phyloP scores from a whole-genome alignment of 257 asterid species.

The Ligustrum vulgare region DNA sequence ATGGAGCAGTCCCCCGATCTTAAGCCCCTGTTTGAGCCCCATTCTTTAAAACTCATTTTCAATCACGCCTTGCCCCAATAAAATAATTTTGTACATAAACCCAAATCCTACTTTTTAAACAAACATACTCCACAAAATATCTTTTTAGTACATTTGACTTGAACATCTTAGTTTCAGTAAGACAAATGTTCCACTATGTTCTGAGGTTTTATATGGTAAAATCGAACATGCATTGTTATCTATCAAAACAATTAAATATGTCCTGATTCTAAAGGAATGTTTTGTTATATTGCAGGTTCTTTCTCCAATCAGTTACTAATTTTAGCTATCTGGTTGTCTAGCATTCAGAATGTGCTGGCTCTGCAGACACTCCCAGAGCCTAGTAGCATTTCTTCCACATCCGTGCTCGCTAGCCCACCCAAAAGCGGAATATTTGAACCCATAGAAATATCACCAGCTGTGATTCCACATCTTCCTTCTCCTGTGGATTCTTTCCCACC shows the following conservation, averaged over 20 bases:
- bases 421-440: conserved; percentile 73
- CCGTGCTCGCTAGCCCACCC: conserved; percentile 70
- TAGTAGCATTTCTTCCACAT: conserved; percentile 42
- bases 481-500: conserved; percentile 78
- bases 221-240: neutral
- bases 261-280: conserved; percentile 8
- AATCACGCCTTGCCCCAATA: too few relatives aligned
- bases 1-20: neutral
- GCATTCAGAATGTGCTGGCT: conserved; percentile 54
- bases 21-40: too few relatives aligned
- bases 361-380: conserved; percentile 37
- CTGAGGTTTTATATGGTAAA: neutral
- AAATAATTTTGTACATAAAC: too few relatives aligned
- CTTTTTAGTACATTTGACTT: neutral
- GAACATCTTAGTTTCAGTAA: neutral
- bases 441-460: conserved; percentile 84
- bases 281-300: conserved; percentile 54
- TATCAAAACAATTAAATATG: neutral
- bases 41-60: too few relatives aligned
- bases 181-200: neutral
- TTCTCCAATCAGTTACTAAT: conserved; percentile 56
- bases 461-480: conserved; percentile 69
- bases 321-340: conserved; percentile 65
- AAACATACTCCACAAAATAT: too few relatives aligned
- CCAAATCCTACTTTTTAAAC: too few relatives aligned